Base-by-base conservation (phyloP, 2,329 filamentous ascomycete species). In the Chaetomium sp. region DNA sequence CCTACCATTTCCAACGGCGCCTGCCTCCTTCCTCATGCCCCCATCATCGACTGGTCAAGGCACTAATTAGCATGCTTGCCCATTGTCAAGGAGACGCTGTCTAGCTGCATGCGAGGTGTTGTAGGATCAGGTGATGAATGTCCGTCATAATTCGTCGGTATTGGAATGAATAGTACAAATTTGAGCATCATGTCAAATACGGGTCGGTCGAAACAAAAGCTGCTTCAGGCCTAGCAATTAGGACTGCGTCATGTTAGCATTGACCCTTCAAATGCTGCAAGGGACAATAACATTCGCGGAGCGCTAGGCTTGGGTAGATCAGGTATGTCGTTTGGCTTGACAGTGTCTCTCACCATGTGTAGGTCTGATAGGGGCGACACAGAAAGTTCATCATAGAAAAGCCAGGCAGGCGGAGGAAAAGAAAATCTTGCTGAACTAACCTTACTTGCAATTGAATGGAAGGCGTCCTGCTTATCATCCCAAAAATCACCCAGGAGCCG, bases 301-400 rank as follows among this genome's bases (percentile, higher is more conserved):
- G n/a, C 10, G 38, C 2, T n/a, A 32, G 36, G 14, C 38, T 46
- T 49, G 53, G 11, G 34, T 10, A 47, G 41, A 66, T 76, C 74
- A 76, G 73, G 68, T 52, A 68, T 73, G 74, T 76, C 69, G 69
- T 76, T 76, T 76, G 74, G 74, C 73, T 72, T 71, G 74, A 76
- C 73, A 40, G 68, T 73, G 78, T 80, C 76, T 70, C 75, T 81
- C 79, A 81, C 77, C 78, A 81, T 74, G 59, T 65, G 67, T 69
- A 64, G 58, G 73, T 81, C 78, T 76, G 79, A 77, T 78, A 79
- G 79, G 79, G 79, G 79, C 79, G 79, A 81, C 79, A 70, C 63
- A 60, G 78, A 72, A 69, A 68, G 69, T 72, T 81, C 78, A 81
- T 81, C 78, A 81, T 76, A 56, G 52, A 40, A 40, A 40, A 12